Percentiles rank a stretch among this genome's conserved stretches.
Evolutionary conservation across 345 rosid species (phyloP).

Genomic region (Aquilaria sinensis): DNA sequence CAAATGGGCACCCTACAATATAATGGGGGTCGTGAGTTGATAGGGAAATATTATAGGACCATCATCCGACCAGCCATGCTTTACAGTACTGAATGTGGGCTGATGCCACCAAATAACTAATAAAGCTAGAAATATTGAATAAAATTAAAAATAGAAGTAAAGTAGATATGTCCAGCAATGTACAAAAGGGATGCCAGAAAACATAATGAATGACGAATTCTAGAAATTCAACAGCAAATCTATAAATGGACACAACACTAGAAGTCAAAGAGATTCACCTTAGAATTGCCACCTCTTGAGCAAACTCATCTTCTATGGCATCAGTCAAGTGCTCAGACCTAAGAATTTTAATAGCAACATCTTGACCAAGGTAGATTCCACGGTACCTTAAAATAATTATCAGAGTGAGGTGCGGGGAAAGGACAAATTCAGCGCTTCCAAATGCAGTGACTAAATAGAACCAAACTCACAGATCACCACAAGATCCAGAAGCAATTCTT

Average conservation of each 20-base stretch:
- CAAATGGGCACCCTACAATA: too few species aligned
- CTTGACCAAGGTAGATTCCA: conserved; percentile 63
- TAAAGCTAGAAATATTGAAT: too few species aligned
- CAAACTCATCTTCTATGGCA: conserved; percentile 48
- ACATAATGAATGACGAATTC: neutral
- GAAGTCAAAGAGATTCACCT: conserved; percentile 28
- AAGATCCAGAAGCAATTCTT: conserved; percentile 59
- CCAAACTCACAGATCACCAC: conserved; percentile 64
- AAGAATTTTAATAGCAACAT: conserved; percentile 65
- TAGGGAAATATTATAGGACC: too few species aligned
- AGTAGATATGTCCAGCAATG: too few species aligned
- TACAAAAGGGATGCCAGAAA: neutral
- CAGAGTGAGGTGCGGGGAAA: conserved; percentile 10
- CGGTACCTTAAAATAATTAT: conserved; percentile 33
- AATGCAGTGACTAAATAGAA: conserved; percentile 10
- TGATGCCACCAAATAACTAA: too few species aligned
- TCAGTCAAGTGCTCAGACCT: conserved; percentile 53
- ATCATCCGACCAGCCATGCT: too few species aligned
- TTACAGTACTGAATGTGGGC: too few species aligned
- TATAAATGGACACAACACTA: neutral
- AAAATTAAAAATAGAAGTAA: too few species aligned
- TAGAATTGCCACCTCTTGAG: conserved; percentile 65
- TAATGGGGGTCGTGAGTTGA: too few species aligned
- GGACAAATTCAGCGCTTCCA: conserved; percentile 3
- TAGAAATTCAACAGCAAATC: neutral